Evolutionary conservation across 176 grass and related monocot genomes (phyloP).

Genomic region (Oryza rufipogon): DNA sequence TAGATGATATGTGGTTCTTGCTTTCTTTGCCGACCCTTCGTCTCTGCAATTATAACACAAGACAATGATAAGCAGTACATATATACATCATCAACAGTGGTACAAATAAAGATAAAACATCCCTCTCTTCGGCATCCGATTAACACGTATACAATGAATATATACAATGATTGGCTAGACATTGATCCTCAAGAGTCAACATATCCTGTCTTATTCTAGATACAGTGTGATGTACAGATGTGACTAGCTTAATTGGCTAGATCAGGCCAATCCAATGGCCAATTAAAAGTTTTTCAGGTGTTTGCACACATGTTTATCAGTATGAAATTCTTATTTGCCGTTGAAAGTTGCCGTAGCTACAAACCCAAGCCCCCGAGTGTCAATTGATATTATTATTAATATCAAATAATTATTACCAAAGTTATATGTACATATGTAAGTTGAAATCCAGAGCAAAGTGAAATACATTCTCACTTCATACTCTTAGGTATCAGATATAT

Average conservation of each 20-base stretch:
- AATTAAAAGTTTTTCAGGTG: neutral
- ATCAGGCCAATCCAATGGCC: neutral
- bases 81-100: neutral
- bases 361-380: too few species aligned
- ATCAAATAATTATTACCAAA: too few species aligned
- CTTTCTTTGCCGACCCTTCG: neutral
- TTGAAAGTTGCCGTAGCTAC: too few species aligned
- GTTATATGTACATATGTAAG: too few species aligned
- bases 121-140: neutral
- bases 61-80: neutral
- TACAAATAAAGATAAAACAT: neutral
- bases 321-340: too few species aligned
- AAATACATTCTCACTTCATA: too few species aligned
- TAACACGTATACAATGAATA: neutral
- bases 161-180: neutral
- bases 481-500: neutral
- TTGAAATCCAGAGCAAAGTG: too few species aligned
- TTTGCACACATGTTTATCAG: too few species aligned
- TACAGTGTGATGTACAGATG: neutral
- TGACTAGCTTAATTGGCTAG: neutral
- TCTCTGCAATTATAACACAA: neutral
- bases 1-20: neutral
- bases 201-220: conserved; percentile 17
- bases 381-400: too few species aligned
- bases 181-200: neutral